These are phyloP conservation scores for Lentinula aciculospora DNA, from an alignment of 768 basidiomycete species.

Conservation along the genomic window DNA sequence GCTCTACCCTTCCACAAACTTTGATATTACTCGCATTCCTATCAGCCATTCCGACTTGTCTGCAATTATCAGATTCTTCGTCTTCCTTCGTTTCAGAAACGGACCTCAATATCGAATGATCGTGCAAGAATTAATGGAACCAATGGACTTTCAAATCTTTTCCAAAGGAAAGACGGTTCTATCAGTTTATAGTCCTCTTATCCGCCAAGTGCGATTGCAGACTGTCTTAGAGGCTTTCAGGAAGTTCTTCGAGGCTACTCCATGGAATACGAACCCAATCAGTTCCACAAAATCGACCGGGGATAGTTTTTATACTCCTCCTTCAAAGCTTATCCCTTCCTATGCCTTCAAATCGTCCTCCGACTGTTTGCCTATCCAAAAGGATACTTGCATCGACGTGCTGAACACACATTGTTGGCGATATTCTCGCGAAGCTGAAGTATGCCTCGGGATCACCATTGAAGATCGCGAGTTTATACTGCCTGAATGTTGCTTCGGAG, in stretches of 20 bases:
- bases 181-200: conserved; percentile 7
- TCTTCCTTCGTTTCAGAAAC: conserved; percentile 56
- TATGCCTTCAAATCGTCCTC: not conserved
- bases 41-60: conserved; percentile 26
- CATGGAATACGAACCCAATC: not conserved
- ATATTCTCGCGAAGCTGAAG: conserved; percentile 36
- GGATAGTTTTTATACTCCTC: conserved; percentile 1
- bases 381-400: conserved; percentile 7
- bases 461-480: conserved; percentile 52
- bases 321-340: not conserved
- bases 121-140: conserved; percentile 22
- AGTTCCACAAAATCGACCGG: conserved; percentile 12
- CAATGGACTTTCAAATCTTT: conserved; percentile 16
- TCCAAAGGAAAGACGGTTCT: conserved; percentile 19
- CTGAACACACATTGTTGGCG: conserved; percentile 45
- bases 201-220: conserved; percentile 5
- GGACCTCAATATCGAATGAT: conserved; percentile 38
- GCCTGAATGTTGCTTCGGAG: conserved; percentile 48
- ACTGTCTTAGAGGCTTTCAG: conserved; percentile 10
- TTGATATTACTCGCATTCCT: conserved; percentile 18
- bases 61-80: conserved; percentile 42
- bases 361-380: not conserved
- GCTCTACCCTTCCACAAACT: conserved; percentile 15
- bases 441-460: conserved; percentile 47
- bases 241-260: conserved; percentile 21